phyloP scores from a whole-genome alignment of 73 alveolate species.

The Symbiodinium natans region DNA sequence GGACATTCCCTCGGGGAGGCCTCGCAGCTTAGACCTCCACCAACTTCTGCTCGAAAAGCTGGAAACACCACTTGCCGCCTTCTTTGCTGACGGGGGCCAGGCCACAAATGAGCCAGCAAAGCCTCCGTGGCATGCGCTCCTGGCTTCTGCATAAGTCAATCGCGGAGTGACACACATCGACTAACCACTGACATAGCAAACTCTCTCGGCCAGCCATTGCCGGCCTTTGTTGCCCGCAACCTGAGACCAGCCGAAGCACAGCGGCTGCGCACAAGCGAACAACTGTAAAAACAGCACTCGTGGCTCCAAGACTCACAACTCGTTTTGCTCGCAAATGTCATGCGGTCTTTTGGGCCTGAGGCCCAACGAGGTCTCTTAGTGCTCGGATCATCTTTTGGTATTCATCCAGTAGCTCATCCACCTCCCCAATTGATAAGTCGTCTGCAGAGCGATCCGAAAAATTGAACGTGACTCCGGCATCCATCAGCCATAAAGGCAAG shows the following conservation, averaged over 20 bases:
- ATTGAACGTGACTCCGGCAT: constrained; percentile 64
- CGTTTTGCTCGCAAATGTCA: too few relatives aligned
- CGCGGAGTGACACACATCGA: too few relatives aligned
- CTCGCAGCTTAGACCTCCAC: background rate
- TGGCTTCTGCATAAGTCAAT: too few relatives aligned
- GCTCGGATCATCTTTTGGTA: background rate
- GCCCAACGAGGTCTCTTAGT: background rate
- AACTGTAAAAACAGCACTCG: too few relatives aligned
- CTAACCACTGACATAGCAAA: too few relatives aligned
- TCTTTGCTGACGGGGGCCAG: background rate
- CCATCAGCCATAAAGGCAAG: constrained; percentile 43
- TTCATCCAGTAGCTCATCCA: constrained; percentile 69
- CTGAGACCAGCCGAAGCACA: background rate
- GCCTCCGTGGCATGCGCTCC: background rate
- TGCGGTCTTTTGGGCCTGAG: background rate
- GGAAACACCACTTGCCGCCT: too few relatives aligned
- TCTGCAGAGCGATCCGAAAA: constrained; percentile 14
- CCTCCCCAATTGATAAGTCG: constrained; percentile 39
- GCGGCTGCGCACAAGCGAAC: too few relatives aligned
- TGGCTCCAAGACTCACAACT: too few relatives aligned
- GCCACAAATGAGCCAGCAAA: background rate
- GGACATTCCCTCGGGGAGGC: background rate
- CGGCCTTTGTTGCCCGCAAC: background rate
- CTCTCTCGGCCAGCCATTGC: too few relatives aligned
- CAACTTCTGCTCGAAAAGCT: too few relatives aligned